phyloP scores from a whole-genome alignment of 2,329 filamentous ascomycete genomes.

The Elsinoe batatas region DNA sequence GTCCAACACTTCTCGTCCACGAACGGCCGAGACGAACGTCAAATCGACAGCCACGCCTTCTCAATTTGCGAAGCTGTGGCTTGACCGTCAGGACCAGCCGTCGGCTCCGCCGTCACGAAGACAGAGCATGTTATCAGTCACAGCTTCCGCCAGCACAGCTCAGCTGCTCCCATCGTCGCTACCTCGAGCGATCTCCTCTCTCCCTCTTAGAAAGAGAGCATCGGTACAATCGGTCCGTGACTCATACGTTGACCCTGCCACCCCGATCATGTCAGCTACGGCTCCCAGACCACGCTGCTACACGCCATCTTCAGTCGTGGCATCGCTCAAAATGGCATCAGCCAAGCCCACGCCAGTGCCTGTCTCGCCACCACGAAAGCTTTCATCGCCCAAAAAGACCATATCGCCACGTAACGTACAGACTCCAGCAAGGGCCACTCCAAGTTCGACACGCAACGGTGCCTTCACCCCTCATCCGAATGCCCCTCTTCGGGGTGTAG shows the following conservation, averaged over 20 bases:
- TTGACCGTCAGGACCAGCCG: slow-evolving; percentile 4
- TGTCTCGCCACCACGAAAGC: slow-evolving; percentile 17
- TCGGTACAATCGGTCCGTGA: background rate
- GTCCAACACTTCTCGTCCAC: slow-evolving; percentile 18
- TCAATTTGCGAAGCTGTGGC: slow-evolving; percentile 19
- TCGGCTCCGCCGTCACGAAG: slow-evolving; percentile 1
- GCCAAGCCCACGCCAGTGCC: slow-evolving; percentile 10
- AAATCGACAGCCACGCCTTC: slow-evolving; percentile 18
- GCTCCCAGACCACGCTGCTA: slow-evolving; percentile 11
- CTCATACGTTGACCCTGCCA: background rate
- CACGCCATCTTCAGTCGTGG: background rate
- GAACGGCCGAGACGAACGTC: slow-evolving; percentile 24
- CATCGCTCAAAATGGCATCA: slow-evolving; percentile 7
- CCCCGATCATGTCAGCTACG: background rate
- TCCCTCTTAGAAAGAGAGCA: background rate
- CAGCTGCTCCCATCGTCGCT: background rate
- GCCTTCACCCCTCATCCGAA: slow-evolving; percentile 29
- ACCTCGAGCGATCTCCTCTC: slow-evolving; percentile 2
- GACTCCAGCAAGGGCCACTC: slow-evolving; percentile 25
- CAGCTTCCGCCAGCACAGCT: background rate
- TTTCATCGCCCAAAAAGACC: slow-evolving; percentile 22
- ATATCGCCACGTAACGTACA: slow-evolving; percentile 15
- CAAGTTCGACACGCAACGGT: slow-evolving; percentile 21
- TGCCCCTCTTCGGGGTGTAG: slow-evolving; percentile 25
- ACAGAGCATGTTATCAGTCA: slow-evolving; percentile 9